A percentile compares a stretch with the other conserved stretches of the same genome.
Evolutionary conservation across 2,329 filamentous ascomycete genomes (phyloP).

Genomic region (Arthrobotrys sinensis): DNA sequence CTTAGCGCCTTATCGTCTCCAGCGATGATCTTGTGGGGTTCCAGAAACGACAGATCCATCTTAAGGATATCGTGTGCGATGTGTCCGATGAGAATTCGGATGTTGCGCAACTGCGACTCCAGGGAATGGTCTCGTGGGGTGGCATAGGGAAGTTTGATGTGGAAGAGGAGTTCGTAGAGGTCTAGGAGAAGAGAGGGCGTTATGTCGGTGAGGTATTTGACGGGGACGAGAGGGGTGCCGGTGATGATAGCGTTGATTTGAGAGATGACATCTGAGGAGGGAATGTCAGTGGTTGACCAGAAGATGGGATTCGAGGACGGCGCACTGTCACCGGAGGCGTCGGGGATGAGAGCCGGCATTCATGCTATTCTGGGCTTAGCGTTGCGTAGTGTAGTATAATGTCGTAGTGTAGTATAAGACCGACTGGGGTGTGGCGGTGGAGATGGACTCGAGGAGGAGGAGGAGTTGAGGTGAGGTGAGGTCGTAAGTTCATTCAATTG

Average conservation of each 20-base stretch:
- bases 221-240: slow-evolving; percentile 44
- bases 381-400: not conserved
- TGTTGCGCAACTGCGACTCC: slow-evolving; percentile 59
- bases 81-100: slow-evolving; percentile 75
- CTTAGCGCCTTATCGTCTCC: slow-evolving; percentile 53
- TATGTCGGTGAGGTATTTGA: slow-evolving; percentile 50
- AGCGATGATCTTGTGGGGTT: slow-evolving; percentile 54
- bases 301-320: slow-evolving; percentile 16
- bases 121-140: slow-evolving; percentile 52
- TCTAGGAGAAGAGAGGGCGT: slow-evolving; percentile 59
- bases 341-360: slow-evolving; percentile 59
- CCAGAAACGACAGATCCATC: slow-evolving; percentile 83
- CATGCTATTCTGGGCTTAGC: slow-evolving; percentile 29
- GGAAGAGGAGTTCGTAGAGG: slow-evolving; percentile 61
- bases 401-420: not conserved
- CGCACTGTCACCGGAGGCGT: slow-evolving; percentile 56
- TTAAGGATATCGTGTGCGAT: slow-evolving; percentile 91
- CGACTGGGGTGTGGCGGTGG: not conserved
- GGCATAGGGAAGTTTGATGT: slow-evolving; percentile 57
- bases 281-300: slow-evolving; percentile 27
- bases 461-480: not conserved
- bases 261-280: slow-evolving; percentile 54
- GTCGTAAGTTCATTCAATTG: not conserved
- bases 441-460: slow-evolving; percentile 8
- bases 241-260: slow-evolving; percentile 55